phyloP scores from a whole-genome alignment of 108 stramenopile genomes.

The Parietichytrium sp. region DNA sequence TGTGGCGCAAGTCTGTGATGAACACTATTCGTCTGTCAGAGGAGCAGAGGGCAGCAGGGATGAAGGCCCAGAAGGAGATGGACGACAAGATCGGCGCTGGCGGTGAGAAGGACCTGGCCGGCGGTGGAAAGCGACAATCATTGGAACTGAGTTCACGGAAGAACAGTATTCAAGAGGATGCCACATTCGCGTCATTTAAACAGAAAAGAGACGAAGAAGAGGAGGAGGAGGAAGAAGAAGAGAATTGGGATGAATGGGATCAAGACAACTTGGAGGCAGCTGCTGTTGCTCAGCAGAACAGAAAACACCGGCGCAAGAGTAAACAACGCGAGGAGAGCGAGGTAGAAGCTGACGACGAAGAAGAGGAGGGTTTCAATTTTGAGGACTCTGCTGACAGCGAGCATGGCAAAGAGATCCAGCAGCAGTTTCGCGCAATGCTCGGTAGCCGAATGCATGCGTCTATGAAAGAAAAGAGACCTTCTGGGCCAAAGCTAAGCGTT shows the following conservation, averaged over 20 bases:
- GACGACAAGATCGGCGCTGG: no score
- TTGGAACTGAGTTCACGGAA: not conserved
- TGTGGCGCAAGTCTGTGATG: conserved; percentile 30
- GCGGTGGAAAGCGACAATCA: not conserved
- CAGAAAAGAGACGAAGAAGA: conserved; percentile 6
- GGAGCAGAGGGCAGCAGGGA: not conserved
- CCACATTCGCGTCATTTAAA: not conserved
- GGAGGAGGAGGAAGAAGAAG: not conserved
- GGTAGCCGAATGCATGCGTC: not conserved
- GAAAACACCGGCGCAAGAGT: no score
- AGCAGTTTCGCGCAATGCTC: conserved; percentile 26
- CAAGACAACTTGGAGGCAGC: not conserved
- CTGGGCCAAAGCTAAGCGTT: not conserved
- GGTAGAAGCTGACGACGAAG: not conserved
- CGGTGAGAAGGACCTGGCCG: not conserved
- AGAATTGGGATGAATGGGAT: conserved; percentile 27
- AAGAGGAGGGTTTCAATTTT: not conserved
- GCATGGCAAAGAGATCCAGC: not conserved
- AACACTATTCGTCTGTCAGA: conserved; percentile 35
- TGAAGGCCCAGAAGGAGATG: conserved; percentile 22
- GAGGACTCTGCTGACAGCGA: not conserved
- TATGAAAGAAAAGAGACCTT: not conserved
- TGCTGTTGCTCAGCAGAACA: no score
- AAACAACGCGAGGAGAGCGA: not conserved
- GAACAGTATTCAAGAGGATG: not conserved